Evolutionary conservation across 1,284 basidiomycete genomes (phyloP), one percentile per base, ranked within the genome.

Genomic region (Cryptococcus maquisensis): DNA sequence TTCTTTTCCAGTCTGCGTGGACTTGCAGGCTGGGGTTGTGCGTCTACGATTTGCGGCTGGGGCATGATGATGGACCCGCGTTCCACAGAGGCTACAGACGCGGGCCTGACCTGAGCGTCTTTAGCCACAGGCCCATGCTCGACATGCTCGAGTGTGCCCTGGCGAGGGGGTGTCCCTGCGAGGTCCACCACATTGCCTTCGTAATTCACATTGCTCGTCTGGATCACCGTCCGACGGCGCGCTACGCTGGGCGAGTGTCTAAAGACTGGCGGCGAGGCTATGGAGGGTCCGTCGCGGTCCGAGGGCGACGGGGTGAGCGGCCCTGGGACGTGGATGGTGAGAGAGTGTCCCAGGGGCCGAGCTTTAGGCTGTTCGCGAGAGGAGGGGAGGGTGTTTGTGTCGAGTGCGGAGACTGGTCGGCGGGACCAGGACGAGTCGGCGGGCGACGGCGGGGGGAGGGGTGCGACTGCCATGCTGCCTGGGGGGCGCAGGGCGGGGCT

Each of bases 161-260:
- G 57, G 51, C 16, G 60, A 50, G 16, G 52, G 52, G 28, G 28
- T 32, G 28, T 32, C 4, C 4, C 28, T 32, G 28, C 28, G 7
- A 32, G 10, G 10, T 32, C 28, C 28, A 32, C 28, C 6, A 32
- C 28, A 2, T 32, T 32, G 28, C 28, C 28, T 13, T 55, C 38
- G 36, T 52, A 39, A 1, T n/a, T 50, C 10, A 26, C 26, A 4
- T 46, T 49, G 44, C 43, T 58, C 9, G 52, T 51, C 40, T 68
- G 59, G 43, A 73, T 54, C 35, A 74, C 56, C 1, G 69, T 72
- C 20, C 66, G 57, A n/a, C 68, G 56, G 26, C 69, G 55, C 3
- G 70, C 65, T 10, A 74, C 52, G 16, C 61, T 61, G 1, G 71
- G 63, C 1, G 68, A 64, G 18, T 66, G 57, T 35, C 60, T 58